Evolutionary conservation across 371 early-diverging fungal genomes (phyloP), one percentile per base, ranked within the genome.

Genomic region (Blastocladiella emersonii): DNA sequence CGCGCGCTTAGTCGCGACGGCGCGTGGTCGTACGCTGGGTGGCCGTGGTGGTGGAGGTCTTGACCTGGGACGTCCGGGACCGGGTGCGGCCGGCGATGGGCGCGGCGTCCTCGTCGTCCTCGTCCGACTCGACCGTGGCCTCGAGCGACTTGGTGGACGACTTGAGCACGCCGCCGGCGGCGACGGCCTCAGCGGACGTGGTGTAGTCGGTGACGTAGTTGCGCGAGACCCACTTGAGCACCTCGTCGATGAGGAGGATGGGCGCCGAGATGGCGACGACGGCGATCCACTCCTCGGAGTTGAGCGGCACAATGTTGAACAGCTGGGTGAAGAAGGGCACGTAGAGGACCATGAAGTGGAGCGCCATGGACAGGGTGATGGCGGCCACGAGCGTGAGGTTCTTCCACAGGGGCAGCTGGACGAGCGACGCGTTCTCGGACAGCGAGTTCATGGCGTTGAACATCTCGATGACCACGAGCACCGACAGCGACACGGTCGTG

Each of bases 381-480:
- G 95, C 85, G 44, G 80, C 71, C 3, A 92, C 85, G 63, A 98
- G 79, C 75, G 90, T 94, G 62, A 86, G 75, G 74, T 98, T 98
- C 56, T 72, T 77, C 89, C 91, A 93, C 51, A 94, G 69, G 36
- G 93, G 93, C 68, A 96, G 78, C 1, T 91, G 89, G 43, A 96
- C 70, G 66, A 96, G 71, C 10, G 88, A 87, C 67, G 93, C 93
- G 75, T 96, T 93, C 78, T 96, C 95, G 36, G 90, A 89, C 66
- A 96, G 66, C 44, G 39, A 66, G 77, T 95, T 95, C 76, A 93
- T 85, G 56, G 95, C 93, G 67, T 97, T 97, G 67, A 97, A 84
- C 98, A 98, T 97, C 71, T 97, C 95, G 70, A 96, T 95, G 45
- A 90, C 87, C 17, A 95, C 96, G 61, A 98, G 75, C 61, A 98